These are phyloP conservation scores for Auricularia sp. DNA, from an alignment of 768 basidiomycete genomes.

Conservation along the genomic window DNA sequence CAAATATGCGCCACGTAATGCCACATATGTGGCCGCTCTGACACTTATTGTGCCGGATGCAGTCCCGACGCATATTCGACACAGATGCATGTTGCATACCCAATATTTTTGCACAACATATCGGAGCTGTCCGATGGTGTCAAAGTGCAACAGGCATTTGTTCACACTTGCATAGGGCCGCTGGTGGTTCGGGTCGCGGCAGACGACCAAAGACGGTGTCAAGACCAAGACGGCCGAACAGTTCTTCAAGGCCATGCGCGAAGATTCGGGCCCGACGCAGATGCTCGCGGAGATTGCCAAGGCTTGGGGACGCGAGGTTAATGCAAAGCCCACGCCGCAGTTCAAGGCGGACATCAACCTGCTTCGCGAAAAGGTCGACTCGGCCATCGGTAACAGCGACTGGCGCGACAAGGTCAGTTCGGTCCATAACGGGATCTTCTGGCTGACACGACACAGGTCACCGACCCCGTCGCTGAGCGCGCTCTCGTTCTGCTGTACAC, in stretches of 20 bases:
- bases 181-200: slow-evolving; percentile 95
- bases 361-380: slow-evolving; percentile 41
- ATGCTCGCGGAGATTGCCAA: slow-evolving; percentile 61
- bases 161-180: slow-evolving; percentile 40
- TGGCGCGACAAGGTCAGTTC: slow-evolving; percentile 16
- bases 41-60: too few relatives aligned
- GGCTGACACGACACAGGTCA: slow-evolving; percentile 15
- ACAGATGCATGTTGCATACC: too few relatives aligned
- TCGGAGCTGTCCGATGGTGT: too few relatives aligned
- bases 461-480: slow-evolving; percentile 40
- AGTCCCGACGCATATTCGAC: too few relatives aligned
- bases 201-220: slow-evolving; percentile 87
- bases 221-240: slow-evolving; percentile 68
- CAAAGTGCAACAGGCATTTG: too few relatives aligned
- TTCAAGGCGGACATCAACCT: slow-evolving; percentile 28
- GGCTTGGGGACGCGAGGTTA: slow-evolving; percentile 40
- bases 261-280: slow-evolving; percentile 64
- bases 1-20: too few relatives aligned
- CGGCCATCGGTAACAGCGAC: neutral
- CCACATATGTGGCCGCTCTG: too few relatives aligned
- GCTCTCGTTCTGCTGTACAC: slow-evolving; percentile 74
- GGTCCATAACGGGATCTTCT: too few relatives aligned
- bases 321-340: slow-evolving; percentile 14
- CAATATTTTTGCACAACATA: too few relatives aligned
- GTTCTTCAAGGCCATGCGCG: slow-evolving; percentile 81